Evolutionary conservation across 345 rosid genomes (phyloP).

Genomic region (Linum usitatissimum): DNA sequence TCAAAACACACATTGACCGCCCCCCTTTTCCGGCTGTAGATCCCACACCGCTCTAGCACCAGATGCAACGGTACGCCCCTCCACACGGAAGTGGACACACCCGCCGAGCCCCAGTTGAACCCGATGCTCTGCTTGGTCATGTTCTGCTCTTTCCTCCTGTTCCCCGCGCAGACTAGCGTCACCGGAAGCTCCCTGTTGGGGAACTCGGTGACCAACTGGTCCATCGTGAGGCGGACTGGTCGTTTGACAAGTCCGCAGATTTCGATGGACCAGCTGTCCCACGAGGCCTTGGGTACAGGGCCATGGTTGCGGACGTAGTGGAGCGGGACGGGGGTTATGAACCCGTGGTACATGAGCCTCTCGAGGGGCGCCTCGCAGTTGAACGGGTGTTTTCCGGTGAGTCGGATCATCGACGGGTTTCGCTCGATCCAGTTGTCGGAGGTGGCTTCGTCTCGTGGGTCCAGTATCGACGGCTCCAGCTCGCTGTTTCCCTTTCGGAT

Average conservation of each 20-base stretch:
- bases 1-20: conserved; percentile 86
- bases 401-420: conserved; percentile 74
- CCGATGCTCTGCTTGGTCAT: conserved; percentile 78
- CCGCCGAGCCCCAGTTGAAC: conserved; percentile 89
- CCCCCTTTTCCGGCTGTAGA: conserved; percentile 28
- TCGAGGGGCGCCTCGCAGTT: conserved; percentile 70
- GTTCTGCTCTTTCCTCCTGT: conserved; percentile 87
- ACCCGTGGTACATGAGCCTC: conserved; percentile 88
- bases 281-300: conserved; percentile 49
- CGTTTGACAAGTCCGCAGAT: conserved; percentile 64
- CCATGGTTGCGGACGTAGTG: conserved; percentile 97
- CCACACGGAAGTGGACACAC: conserved; percentile 73
- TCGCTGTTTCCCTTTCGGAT: conserved; percentile 46
- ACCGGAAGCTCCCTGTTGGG: conserved; percentile 59
- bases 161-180: conserved; percentile 84
- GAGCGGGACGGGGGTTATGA: conserved; percentile 87
- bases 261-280: conserved; percentile 74
- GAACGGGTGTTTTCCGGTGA: conserved; percentile 93
- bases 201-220: conserved; percentile 56
- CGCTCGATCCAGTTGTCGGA: conserved; percentile 78
- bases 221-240: conserved; percentile 63
- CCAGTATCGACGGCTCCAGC: conserved; percentile 57
- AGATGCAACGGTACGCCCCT: conserved; percentile 54
- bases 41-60: conserved; percentile 64
- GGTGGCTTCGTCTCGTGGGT: conserved; percentile 61